Evolutionary conservation across 2,329 filamentous ascomycete species (phyloP).

Genomic region (Epichloe hybrida): DNA sequence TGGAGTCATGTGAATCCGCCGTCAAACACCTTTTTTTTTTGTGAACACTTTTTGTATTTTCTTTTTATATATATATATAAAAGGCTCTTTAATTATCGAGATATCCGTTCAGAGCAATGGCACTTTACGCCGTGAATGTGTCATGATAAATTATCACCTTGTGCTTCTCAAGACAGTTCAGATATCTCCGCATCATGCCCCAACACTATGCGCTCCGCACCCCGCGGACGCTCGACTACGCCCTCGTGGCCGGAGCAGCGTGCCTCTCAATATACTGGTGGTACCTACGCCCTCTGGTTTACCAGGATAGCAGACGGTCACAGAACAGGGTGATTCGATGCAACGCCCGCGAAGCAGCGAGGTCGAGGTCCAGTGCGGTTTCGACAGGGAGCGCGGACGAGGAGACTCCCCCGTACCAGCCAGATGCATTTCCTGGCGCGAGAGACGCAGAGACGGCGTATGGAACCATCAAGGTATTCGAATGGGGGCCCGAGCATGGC

Average conservation of each 20-base stretch:
- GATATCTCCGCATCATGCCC: conserved; percentile 1
- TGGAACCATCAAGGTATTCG: conserved; percentile 60
- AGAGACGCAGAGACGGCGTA: conserved; percentile 58
- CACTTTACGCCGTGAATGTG: too few species aligned
- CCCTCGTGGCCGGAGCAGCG: conserved; percentile 10
- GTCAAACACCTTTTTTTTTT: too few species aligned
- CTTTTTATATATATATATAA: accelerated
- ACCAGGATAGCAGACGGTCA: conserved; percentile 5
- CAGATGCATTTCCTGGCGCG: conserved; percentile 53
- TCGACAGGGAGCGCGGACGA: background rate
- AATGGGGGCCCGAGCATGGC: conserved; percentile 63
- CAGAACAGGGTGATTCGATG: background rate
- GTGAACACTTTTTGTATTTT: too few species aligned
- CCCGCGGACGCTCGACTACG: conserved; percentile 3
- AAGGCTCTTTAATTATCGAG: too few species aligned
- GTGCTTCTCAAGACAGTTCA: background rate
- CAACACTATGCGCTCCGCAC: conserved; percentile 2
- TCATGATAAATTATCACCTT: background rate
- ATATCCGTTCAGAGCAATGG: too few species aligned
- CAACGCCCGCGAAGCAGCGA: conserved; percentile 1
- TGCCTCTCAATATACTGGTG: conserved; percentile 25
- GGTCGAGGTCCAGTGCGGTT: background rate
- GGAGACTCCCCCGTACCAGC: conserved; percentile 45
- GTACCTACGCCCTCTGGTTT: conserved; percentile 14
- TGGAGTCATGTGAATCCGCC: too few species aligned